Evolutionary conservation across 208 protist genomes (phyloP), one percentile per base, ranked within the genome.

Genomic region (Trypanosoma theileri): DNA sequence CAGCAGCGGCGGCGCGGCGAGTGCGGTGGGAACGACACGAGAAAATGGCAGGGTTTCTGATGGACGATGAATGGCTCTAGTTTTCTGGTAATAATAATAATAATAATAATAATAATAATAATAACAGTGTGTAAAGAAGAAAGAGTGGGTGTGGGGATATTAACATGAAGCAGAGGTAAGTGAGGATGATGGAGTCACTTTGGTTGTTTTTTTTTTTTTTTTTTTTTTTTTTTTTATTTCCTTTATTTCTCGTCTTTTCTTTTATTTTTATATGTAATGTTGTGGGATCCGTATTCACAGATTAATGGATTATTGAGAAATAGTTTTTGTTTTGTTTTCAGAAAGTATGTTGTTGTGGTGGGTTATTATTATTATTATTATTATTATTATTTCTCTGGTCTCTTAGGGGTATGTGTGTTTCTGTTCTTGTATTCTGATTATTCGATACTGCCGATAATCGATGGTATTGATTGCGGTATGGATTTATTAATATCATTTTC

Each of bases 171-270:
- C 28, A 1, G 28, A 35, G 28, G 28, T 35, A 8, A 35, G 28
- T 35, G 28, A 6, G 6, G 28, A 6, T 35, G 28, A 35, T 35
- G 28, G 6, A 35, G 6, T 35, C 28, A 35, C 28, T 35, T 35
- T 35, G 28, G 28, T 35, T 35, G 28, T 35, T 35, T 35, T 6
- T 35, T 35, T 35, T 35, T 35, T 75, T 19, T 58, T 40, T 56
- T 57, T 59, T 44, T 52, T 64, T 64, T 75, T 10, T 69, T 70
- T 69, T 40, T 75, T 40, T 1, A 19, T 56, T n/a, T n/a, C n/a
- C n/a, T n/a, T n/a, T n/a, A n/a, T n/a, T n/a, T n/a, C n/a, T n/a
- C n/a, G n/a, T n/a, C n/a, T n/a, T n/a, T n/a, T n/a, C n/a, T n/a
- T n/a, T 8, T 31, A 14, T 54, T 22, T 42, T 16, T 53, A 50